These are phyloP conservation scores for Cryptococcus jaspeensis DNA, from an alignment of 1,284 basidiomycete species.

Conservation along the genomic window DNA sequence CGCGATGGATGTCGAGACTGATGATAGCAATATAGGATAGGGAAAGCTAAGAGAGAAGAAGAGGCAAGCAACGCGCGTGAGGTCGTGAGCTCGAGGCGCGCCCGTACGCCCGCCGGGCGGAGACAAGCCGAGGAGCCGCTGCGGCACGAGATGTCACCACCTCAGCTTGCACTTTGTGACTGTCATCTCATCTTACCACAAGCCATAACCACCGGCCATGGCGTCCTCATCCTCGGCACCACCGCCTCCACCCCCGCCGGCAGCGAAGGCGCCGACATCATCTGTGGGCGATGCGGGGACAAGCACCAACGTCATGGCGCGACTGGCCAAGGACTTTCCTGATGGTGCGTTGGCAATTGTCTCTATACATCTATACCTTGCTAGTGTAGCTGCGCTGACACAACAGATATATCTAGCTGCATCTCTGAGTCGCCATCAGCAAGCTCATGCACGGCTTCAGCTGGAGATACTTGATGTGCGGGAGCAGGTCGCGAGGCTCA, in stretches of 20 bases:
- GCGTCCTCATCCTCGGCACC: background rate
- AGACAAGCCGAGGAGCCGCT: too few relatives aligned
- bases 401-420: conserved; percentile 19
- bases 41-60: background rate
- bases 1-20: background rate
- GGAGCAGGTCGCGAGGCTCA: conserved; percentile 68
- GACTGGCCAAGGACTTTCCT: conserved; percentile 27
- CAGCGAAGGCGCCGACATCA: background rate
- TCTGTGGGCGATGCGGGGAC: background rate
- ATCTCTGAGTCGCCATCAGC: conserved; percentile 35
- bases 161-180: background rate
- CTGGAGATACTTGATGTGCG: conserved; percentile 46
- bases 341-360: conserved; percentile 22
- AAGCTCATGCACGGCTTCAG: conserved; percentile 44
- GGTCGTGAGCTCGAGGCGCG: too few relatives aligned
- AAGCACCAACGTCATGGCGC: conserved; percentile 21
- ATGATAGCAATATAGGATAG: background rate
- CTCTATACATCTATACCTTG: background rate
- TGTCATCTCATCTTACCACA: background rate
- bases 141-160: too few relatives aligned
- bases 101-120: too few relatives aligned
- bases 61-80: too few relatives aligned
- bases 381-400: background rate
- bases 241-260: background rate
- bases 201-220: background rate